phyloP scores from a whole-genome alignment of 2,329 filamentous ascomycete genomes.

The Aspergillus brasiliensis region DNA sequence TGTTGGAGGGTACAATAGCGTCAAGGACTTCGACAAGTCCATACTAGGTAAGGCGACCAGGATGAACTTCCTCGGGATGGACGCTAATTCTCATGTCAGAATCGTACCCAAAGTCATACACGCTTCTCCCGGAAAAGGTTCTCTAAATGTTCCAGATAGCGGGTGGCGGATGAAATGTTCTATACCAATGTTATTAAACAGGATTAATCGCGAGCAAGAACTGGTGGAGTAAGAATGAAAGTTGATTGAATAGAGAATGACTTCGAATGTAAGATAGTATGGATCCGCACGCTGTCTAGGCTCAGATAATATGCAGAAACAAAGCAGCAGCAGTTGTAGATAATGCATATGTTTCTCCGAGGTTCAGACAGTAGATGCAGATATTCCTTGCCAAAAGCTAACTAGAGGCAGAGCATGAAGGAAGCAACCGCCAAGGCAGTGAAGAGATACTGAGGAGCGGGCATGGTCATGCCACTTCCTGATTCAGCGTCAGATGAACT shows the following conservation, averaged over 20 bases:
- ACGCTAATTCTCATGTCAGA: conserved; percentile 30
- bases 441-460: conserved; percentile 15
- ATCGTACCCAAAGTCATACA: conserved; percentile 46
- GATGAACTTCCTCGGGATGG: background rate
- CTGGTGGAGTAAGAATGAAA: background rate
- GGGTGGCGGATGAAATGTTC: background rate
- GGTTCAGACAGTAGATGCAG: background rate
- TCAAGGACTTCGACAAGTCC: conserved; percentile 55
- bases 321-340: background rate
- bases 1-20: conserved; percentile 56
- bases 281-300: background rate
- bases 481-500: background rate
- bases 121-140: conserved; percentile 39
- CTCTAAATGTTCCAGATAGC: conserved; percentile 12
- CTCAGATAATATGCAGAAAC: background rate
- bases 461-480: conserved; percentile 2
- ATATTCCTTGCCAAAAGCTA: background rate
- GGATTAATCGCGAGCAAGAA: background rate
- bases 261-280: background rate
- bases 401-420: conserved; percentile 18
- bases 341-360: background rate
- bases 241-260: conserved; percentile 6
- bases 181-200: background rate
- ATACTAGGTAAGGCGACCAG: conserved; percentile 29
- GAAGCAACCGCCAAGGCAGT: conserved; percentile 19